Base-by-base conservation (phyloP, 495 filamentous ascomycete species). In the Penicillium lividum region DNA sequence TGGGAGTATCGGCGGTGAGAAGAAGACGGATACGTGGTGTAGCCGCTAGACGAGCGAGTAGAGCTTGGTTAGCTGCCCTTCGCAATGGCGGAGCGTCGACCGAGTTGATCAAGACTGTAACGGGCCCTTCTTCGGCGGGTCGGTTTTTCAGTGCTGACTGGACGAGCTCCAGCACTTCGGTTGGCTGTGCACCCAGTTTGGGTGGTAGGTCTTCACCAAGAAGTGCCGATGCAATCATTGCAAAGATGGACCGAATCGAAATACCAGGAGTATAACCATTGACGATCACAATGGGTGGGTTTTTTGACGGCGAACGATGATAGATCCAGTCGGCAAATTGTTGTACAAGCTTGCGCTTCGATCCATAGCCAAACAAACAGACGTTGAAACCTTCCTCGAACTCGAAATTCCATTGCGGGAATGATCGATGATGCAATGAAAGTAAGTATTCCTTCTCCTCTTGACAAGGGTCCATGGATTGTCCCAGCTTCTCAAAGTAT, bases 371-470 rank as follows among this genome's bases (percentile, higher is more conserved):
- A 68, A 93, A 97, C 3, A 97, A 73, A 64, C 95, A 94, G 56
- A 97, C 80, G 68, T 89, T 96, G 79, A 97, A 98, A 43, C 87
- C 87, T 68, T 97, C 85, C 34, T 85, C 81, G 22, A 98, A 82
- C 74, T 98, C 95, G 64, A 98, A 98, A 15, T 80, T 73, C 94
- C 94, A 98, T 68, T 98, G 94, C 11, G 87, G 81, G 68, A 96
- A 98, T 15, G 88, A 89, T 42, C 87, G 84, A 44, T 82, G 80
- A 68, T 98, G 93, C 25, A 96, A 76, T 18, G 86, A 81, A 54
- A 87, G 78, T 29, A 98, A 79, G 55, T 88, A 86, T 16, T 83
- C 74, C 61, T 88, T 82, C 51, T 92, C 88, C n/a, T 81, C 72
- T 30, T 76, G 75, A 68, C 95, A 94, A 0, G 86, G 86, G 62